Base-by-base conservation (phyloP, 768 basidiomycete genomes). In the Lactarius deliciosus region DNA sequence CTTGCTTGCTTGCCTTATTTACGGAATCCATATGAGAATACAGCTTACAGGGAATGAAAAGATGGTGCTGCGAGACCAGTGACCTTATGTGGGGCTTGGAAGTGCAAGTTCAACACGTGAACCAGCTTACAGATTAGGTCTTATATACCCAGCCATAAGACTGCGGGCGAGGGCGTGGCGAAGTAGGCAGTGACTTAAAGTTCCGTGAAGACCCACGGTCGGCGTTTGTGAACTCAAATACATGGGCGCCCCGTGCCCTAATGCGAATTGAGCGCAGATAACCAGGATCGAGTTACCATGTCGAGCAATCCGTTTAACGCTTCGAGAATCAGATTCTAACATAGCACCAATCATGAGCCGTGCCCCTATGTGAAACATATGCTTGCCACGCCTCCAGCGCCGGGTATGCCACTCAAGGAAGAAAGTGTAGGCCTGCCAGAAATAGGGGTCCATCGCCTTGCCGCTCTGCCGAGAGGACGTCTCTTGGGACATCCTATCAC, bases 171-270 rank as follows among this genome's bases (percentile, higher is more conserved):
- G 57, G 30, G 61, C 50, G 65, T 63, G 61, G 65, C 47, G 28
- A 25, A 54, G 18, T 22, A 53, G 65, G 61, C 34, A 11, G 57
- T 54, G 45, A 55, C 40, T 34, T 53, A 58, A 25, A 40, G 45
- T 66, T 57, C 45, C 32, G 65, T 20, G 65, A 66, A 66, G 56
- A 57, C 32, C 28, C 16, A 22, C n/a, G n/a, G 7, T 28, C 20
- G 57, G 50, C 66, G 66, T 57, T 57, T 32, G 34, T n/a, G 34
- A 60, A 68, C 57, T 62, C 66, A 64, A 68, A 40, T 68, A 64
- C 66, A 64, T 34, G 58, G 66, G 66, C 66, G 66, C 63, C 63
- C 66, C 66, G 66, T 60, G 54, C 32, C 47, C 22, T 45, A 53
- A 25, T 60, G n/a, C 36, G 36, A 55, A 55, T 53, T 56, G 53